phyloP scores from a whole-genome alignment of 768 basidiomycete genomes.

The Galerina sulciceps region DNA sequence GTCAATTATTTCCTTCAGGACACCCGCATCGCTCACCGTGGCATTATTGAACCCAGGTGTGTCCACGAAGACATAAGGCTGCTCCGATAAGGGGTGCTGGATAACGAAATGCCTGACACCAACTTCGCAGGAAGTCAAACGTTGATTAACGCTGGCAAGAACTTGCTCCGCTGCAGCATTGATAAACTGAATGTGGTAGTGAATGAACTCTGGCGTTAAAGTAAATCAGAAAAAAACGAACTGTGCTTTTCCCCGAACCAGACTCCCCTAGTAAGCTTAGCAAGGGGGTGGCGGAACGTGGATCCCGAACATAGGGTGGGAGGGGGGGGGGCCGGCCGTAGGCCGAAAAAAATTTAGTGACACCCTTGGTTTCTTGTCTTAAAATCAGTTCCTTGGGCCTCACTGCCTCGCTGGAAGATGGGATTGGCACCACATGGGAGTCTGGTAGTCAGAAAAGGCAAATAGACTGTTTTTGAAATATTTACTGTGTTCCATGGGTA shows the following conservation, averaged over 20 bases:
- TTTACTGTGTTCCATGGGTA: no score
- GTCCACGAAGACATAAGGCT: background rate
- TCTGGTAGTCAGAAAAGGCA: no score
- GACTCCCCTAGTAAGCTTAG: background rate
- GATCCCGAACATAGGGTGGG: no score
- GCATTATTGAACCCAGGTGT: background rate
- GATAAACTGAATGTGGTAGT: background rate
- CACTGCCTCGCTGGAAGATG: no score
- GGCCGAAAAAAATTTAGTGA: no score
- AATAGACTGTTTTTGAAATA: no score
- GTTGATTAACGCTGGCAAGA: background rate
- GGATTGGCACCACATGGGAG: no score
- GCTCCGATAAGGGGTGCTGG: background rate
- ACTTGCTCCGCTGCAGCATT: background rate
- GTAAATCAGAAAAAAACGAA: background rate
- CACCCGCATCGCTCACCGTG: background rate
- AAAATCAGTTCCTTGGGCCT: no score
- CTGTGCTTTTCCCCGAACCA: slow-evolving; percentile 1
- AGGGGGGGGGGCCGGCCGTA: no score
- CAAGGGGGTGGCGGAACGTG: no score
- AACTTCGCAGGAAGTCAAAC: background rate
- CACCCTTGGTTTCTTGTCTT: no score
- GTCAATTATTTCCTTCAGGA: background rate
- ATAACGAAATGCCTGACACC: background rate
- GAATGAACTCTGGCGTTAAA: background rate